Evolutionary conservation across 1,284 basidiomycete species (phyloP).

Genomic region (Boletus subluridellus): DNA sequence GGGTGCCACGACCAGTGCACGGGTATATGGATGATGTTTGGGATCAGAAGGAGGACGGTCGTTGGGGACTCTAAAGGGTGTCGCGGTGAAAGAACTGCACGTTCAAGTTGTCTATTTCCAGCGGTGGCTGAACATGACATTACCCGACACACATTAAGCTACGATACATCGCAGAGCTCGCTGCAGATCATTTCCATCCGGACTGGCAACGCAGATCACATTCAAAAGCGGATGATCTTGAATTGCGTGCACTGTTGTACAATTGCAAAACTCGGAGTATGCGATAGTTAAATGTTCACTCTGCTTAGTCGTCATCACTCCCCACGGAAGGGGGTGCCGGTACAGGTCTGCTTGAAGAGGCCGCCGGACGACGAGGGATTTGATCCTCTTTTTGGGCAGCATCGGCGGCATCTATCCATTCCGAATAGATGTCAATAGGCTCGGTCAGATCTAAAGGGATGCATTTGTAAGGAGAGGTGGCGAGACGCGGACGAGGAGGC

Average conservation of each 20-base stretch:
- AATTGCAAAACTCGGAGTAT: slow-evolving; percentile 11
- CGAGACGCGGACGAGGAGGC: slow-evolving; percentile 32
- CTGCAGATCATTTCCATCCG: slow-evolving; percentile 8
- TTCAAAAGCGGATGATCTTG: not conserved
- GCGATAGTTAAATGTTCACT: slow-evolving; percentile 7
- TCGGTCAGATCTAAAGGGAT: slow-evolving; percentile 66
- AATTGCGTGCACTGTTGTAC: slow-evolving; percentile 25
- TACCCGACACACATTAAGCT: not conserved
- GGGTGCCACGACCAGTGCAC: slow-evolving; percentile 10
- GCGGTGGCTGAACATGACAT: slow-evolving; percentile 32
- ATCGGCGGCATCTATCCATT: slow-evolving; percentile 90
- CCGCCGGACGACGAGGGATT: slow-evolving; percentile 48
- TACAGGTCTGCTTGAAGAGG: slow-evolving; percentile 56
- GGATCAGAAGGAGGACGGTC: slow-evolving; percentile 10
- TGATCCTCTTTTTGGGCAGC: slow-evolving; percentile 67
- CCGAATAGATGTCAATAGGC: slow-evolving; percentile 86
- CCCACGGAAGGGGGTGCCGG: slow-evolving; percentile 37
- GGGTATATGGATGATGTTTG: slow-evolving; percentile 21
- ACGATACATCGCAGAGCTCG: not conserved
- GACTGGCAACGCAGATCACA: not conserved
- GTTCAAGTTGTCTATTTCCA: slow-evolving; percentile 19
- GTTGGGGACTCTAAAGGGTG: slow-evolving; percentile 6
- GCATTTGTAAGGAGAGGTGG: slow-evolving; percentile 16
- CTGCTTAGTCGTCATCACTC: slow-evolving; percentile 42
- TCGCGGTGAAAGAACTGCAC: slow-evolving; percentile 23